These are phyloP conservation scores for Aureoboletus auriporus DNA, from an alignment of 768 basidiomycete genomes.

Conservation along the genomic window DNA sequence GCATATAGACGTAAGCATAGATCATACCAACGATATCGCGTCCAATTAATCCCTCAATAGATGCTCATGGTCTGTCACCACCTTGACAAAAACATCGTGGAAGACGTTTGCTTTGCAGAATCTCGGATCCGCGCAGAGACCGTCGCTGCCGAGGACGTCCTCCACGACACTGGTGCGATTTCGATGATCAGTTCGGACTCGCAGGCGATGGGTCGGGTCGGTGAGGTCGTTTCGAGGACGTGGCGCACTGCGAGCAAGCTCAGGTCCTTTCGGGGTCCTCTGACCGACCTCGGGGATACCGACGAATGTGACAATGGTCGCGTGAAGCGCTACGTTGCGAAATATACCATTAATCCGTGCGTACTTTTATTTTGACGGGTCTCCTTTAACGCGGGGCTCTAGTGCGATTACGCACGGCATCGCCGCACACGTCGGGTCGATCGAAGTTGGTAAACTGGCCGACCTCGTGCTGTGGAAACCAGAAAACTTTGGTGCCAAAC, in stretches of 20 bases:
- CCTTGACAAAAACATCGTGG: slow-evolving; percentile 83
- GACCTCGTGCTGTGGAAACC: slow-evolving; percentile 97
- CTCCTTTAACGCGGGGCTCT: too few relatives aligned
- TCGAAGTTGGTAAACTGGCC: slow-evolving; percentile 79
- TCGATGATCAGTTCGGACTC: slow-evolving; percentile 96
- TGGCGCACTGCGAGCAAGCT: slow-evolving; percentile 99
- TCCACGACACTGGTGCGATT: slow-evolving; percentile 91
- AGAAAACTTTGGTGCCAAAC: slow-evolving; percentile 87
- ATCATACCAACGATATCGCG: too few relatives aligned
- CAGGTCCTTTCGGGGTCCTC: slow-evolving; percentile 72
- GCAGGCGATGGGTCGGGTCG: slow-evolving; percentile 98
- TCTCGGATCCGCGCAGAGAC: slow-evolving; percentile 97
- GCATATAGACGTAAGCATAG: slow-evolving; percentile 82
- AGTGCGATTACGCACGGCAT: slow-evolving; percentile 96
- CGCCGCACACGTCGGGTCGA: slow-evolving; percentile 78
- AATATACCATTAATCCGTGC: slow-evolving; percentile 97
- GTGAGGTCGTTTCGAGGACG: slow-evolving; percentile 87
- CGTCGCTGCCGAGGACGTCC: slow-evolving; percentile 93
- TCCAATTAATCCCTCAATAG: slow-evolving; percentile 35
- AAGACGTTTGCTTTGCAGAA: slow-evolving; percentile 94
- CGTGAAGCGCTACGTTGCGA: slow-evolving; percentile 92
- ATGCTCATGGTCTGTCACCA: slow-evolving; percentile 99
- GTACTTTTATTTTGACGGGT: slow-evolving; percentile 20
- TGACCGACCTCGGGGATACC: slow-evolving; percentile 52
- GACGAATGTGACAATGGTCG: slow-evolving; percentile 65